Evolutionary conservation across 2,329 filamentous ascomycete genomes (phyloP).

Genomic region (Periconia macrospinosa): DNA sequence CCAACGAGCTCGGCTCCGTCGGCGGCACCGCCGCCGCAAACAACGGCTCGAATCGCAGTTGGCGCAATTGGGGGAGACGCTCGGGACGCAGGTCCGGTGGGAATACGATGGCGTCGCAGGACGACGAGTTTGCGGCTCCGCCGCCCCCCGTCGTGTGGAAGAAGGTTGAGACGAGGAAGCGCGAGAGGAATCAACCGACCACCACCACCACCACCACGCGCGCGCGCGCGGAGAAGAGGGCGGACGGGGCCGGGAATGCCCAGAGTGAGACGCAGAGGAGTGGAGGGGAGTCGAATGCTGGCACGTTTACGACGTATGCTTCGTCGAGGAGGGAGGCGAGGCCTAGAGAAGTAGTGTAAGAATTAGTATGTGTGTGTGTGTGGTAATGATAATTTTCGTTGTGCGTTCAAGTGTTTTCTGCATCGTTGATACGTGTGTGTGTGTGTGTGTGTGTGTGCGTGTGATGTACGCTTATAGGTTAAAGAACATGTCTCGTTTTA

Average conservation of each 20-base stretch:
- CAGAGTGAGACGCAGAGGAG: neutral
- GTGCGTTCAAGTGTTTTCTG: no score
- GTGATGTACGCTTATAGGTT: no score
- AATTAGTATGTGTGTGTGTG: no score
- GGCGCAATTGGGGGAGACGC: neutral
- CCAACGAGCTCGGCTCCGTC: neutral
- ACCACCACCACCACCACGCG: no score
- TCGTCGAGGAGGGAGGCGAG: neutral
- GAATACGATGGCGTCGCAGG: neutral
- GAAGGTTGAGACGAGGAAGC: constrained; percentile 1
- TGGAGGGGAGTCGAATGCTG: neutral
- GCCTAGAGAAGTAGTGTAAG: neutral
- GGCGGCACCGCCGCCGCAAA: neutral
- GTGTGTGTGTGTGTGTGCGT: no score
- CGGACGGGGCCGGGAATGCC: neutral
- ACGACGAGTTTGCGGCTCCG: neutral
- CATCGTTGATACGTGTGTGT: no score
- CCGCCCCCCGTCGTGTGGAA: constrained; percentile 1
- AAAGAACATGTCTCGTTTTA: no score
- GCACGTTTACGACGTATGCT: constrained; percentile 1
- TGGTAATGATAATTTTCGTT: no score
- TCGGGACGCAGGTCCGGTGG: neutral
- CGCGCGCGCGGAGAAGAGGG: neutral
- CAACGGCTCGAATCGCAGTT: neutral
- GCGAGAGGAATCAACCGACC: neutral